Evolutionary conservation across 805 yeast species (phyloP), one percentile per base, ranked within the genome.

Genomic region (Teunomyces panamensis): DNA sequence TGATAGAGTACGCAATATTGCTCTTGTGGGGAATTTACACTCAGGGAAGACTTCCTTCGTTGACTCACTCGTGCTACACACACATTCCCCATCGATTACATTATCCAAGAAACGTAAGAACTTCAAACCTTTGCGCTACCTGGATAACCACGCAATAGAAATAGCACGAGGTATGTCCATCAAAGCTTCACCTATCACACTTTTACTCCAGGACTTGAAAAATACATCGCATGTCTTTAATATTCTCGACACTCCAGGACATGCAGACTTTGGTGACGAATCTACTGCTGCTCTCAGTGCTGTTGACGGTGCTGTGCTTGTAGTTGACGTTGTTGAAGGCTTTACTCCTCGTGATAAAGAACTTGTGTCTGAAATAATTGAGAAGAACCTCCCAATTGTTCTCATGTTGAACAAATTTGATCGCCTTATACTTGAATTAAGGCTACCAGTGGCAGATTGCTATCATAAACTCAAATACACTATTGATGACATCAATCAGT

Each of bases 201-300:
- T 88, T 8, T 61, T 91, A 5, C 62, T 85, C 11, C 79, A 77
- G 0, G 80, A 81, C 58, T 51, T 79, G 27, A 66, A 66, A 11
- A 65, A 62, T 10, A 80, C 78, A 51, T 84, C 96, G 0, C 65
- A 69, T 13, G 79, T 80, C 0, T 56, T 84, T 16, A 88, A 86
- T 57, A 51, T 91, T 0, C 54, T 89, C 0, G 99, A 95, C 58
- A 73, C 96, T 0, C 99, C 99, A 0, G 99, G 99, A 0, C 98
- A 94, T 64, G 78, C 80, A 0, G 84, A 89, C 58, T 94, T 94
- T 58, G 67, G 74, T 27, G 97, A 89, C 59, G 97, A 94, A 55
- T 67, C 81, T 3, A 74, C 80, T 0, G 75, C 79, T 0, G 77
- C 87, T 0, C 63, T 83, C 8, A 63, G 79, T 17, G 70, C 84